Conservation (phyloP, 2,329 filamentous ascomycete genomes). For the Pyricularia sp. region DNA sequence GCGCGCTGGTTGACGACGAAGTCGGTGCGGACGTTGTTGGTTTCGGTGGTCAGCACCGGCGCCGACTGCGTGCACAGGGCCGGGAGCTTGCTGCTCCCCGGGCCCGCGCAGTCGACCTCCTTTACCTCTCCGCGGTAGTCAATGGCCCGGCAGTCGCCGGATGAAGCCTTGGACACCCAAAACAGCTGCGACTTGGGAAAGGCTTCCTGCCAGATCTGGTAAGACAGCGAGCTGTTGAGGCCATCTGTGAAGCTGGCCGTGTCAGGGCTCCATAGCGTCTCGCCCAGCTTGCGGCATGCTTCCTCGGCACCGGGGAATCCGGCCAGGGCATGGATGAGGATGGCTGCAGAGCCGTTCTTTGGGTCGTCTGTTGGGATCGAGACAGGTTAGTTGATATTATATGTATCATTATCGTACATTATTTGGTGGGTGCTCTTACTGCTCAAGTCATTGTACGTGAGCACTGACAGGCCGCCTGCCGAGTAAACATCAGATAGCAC, state of each 20-base stretch:
- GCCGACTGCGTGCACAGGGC: conserved; percentile 22
- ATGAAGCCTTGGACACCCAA: conserved; percentile 12
- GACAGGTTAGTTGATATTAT: too few species aligned
- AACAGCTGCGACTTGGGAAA: conserved; percentile 13
- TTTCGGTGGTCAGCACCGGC: conserved; percentile 13
- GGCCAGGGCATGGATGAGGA: conserved; percentile 10
- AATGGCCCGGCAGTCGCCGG: conserved; percentile 14
- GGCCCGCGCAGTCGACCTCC: conserved; percentile 20
- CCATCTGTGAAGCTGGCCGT: conserved; percentile 11
- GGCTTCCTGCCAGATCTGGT: conserved; percentile 14
- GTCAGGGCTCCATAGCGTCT: conserved; percentile 16
- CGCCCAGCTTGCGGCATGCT: conserved; percentile 13
- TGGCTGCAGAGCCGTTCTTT: conserved; percentile 9
- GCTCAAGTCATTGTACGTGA: conserved; percentile 5
- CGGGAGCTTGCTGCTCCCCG: conserved; percentile 12
- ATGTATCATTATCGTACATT: neutral
- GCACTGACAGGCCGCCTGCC: conserved; percentile 5
- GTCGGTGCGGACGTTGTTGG: conserved; percentile 12
- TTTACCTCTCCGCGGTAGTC: conserved; percentile 24
- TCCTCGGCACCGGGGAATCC: neutral
- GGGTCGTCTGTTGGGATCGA: conserved; percentile 1
- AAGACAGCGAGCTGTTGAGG: conserved; percentile 13
- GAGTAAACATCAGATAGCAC: neutral
- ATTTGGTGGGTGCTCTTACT: neutral
- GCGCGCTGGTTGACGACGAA: conserved; percentile 18